A percentile compares a stretch with the other conserved stretches of the same genome.
These are phyloP conservation scores for Epichloe hybrida DNA, from an alignment of 2,329 filamentous ascomycete genomes.

Conservation along the genomic window DNA sequence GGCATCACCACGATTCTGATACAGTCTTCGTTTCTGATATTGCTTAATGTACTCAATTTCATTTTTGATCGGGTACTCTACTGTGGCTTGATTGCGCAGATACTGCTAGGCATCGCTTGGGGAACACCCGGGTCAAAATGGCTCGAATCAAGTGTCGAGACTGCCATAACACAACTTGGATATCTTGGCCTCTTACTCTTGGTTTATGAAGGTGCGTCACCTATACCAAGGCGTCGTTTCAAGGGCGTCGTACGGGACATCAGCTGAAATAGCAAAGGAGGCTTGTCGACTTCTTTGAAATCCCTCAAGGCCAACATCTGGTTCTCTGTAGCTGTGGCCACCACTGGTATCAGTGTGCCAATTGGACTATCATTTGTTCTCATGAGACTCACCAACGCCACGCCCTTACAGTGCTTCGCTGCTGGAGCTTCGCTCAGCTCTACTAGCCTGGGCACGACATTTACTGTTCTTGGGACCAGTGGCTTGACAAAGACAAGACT, in stretches of 20 bases:
- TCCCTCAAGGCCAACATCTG: conserved; percentile 43
- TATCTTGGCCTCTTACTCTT: conserved; percentile 61
- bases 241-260: not conserved
- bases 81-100: conserved; percentile 59
- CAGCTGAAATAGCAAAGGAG: conserved; percentile 27
- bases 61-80: conserved; percentile 47
- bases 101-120: conserved; percentile 57
- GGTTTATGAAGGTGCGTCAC: conserved; percentile 50
- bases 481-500: conserved; percentile 30
- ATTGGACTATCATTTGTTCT: conserved; percentile 54
- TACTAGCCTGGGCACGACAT: conserved; percentile 59
- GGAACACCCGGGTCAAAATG: conserved; percentile 51
- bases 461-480: conserved; percentile 37
- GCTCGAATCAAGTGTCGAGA: conserved; percentile 38
- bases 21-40: conserved; percentile 46
- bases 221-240: not conserved
- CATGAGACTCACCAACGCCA: conserved; percentile 32
- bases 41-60: conserved; percentile 45
- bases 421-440: conserved; percentile 62
- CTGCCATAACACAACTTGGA: conserved; percentile 48
- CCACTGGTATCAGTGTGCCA: conserved; percentile 50
- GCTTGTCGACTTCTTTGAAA: conserved; percentile 27
- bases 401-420: conserved; percentile 51
- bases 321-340: conserved; percentile 48
- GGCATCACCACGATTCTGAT: conserved; percentile 44